These are phyloP conservation scores for Hypoxylon sp. DNA, from an alignment of 2,329 filamentous ascomycete species.

Conservation along the genomic window DNA sequence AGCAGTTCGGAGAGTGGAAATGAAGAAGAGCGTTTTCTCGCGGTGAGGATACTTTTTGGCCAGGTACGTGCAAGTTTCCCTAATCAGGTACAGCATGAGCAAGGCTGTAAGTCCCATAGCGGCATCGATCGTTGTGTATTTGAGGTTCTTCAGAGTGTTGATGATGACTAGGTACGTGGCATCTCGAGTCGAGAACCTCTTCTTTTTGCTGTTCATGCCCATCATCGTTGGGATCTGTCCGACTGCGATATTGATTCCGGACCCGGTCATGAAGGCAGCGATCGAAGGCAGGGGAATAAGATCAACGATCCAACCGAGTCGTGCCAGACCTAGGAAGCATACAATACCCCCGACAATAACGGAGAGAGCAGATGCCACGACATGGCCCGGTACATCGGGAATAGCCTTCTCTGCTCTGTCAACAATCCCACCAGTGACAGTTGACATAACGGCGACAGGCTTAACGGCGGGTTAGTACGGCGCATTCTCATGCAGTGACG, in stretches of 20 bases:
- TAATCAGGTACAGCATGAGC: constrained; percentile 75
- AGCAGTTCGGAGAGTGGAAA: constrained; percentile 80
- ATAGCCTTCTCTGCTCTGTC: constrained; percentile 33
- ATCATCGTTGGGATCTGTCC: constrained; percentile 65
- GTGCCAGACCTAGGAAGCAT: constrained; percentile 62
- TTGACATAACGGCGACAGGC: constrained; percentile 65
- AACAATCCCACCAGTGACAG: constrained; percentile 64
- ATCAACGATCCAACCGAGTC: constrained; percentile 67
- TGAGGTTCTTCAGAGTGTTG: constrained; percentile 61
- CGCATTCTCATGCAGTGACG: constrained; percentile 55
- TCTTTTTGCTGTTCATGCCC: constrained; percentile 64
- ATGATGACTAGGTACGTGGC: constrained; percentile 64
- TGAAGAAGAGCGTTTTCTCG: constrained; percentile 81
- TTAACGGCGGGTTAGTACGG: constrained; percentile 61
- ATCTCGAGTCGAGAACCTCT: constrained; percentile 53
- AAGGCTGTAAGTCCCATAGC: constrained; percentile 79
- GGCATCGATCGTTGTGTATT: constrained; percentile 71
- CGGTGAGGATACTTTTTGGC: constrained; percentile 75
- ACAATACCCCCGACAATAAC: constrained; percentile 63
- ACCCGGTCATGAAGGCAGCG: constrained; percentile 67
- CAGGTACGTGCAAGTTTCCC: constrained; percentile 70
- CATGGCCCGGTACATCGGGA: constrained; percentile 51
- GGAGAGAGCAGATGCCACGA: constrained; percentile 58
- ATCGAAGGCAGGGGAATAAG: constrained; percentile 66
- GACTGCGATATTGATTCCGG: constrained; percentile 62